phyloP scores from a whole-genome alignment of 2,329 filamentous ascomycete species.

The Apiospora marii region DNA sequence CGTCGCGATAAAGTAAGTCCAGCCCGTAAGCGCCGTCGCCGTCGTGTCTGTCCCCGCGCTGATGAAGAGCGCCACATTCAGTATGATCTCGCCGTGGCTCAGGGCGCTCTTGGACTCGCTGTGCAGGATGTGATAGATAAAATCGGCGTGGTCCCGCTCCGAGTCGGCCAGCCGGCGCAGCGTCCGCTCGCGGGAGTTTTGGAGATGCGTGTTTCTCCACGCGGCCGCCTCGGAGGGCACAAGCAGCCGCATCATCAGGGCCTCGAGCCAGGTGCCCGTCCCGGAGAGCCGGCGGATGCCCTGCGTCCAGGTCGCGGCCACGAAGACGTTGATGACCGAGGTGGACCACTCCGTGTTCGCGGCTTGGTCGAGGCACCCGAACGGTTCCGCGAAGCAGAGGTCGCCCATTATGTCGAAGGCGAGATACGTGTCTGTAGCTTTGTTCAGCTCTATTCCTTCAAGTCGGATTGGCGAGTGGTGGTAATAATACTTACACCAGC shows the following conservation, averaged over 20 bases:
- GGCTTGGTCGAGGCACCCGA: conserved; percentile 36
- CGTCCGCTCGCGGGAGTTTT: conserved; percentile 36
- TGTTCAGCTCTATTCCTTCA: background rate
- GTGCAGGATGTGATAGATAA: conserved; percentile 37
- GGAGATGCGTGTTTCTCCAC: conserved; percentile 34
- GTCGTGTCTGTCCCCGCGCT: conserved; percentile 40
- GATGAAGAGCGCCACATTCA: conserved; percentile 36
- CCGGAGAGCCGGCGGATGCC: conserved; percentile 38
- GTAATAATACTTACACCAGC: conserved; percentile 34
- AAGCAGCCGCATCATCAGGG: conserved; percentile 30
- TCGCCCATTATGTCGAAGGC: conserved; percentile 39
- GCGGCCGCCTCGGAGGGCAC: conserved; percentile 31
- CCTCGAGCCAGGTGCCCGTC: conserved; percentile 35
- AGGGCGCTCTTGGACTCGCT: conserved; percentile 32
- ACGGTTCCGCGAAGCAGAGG: conserved; percentile 37
- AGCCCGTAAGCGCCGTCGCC: conserved; percentile 36
- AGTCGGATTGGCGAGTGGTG: fast-evolving
- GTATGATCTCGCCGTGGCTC: conserved; percentile 33
- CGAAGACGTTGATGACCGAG: conserved; percentile 36
- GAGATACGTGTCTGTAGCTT: conserved; percentile 29
- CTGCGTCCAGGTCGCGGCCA: conserved; percentile 36
- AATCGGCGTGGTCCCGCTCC: conserved; percentile 34
- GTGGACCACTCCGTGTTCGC: conserved; percentile 34
- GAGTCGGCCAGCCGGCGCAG: conserved; percentile 31
- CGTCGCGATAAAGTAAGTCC: conserved; percentile 36